A percentile compares a stretch with the other conserved stretches of the same genome.
Evolutionary conservation across 208 protist genomes (phyloP).

Genomic region (Acanthamoeba triangularis): DNA sequence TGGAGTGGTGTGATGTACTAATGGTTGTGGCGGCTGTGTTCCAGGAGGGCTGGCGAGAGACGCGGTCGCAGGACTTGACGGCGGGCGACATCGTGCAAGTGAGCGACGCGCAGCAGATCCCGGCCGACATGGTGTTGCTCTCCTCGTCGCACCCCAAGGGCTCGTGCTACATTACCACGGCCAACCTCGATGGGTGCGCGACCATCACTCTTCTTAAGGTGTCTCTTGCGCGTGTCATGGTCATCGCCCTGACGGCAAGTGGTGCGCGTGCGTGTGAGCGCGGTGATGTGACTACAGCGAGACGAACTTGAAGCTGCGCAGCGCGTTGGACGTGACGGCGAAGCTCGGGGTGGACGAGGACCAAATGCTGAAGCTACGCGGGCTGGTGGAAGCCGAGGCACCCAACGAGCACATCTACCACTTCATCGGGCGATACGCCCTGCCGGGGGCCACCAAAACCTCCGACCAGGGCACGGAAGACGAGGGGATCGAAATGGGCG

Average conservation of each 20-base stretch:
- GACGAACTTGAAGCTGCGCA: conserved; percentile 49
- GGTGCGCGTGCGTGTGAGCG: not conserved
- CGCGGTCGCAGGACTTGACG: conserved; percentile 13
- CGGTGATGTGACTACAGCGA: no score
- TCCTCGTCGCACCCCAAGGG: conserved; percentile 87
- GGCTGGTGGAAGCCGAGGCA: conserved; percentile 16
- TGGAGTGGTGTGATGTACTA: not conserved
- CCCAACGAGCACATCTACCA: conserved; percentile 73
- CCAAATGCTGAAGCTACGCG: not conserved
- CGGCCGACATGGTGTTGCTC: conserved; percentile 95
- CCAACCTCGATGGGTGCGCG: conserved; percentile 94
- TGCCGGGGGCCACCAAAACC: not conserved
- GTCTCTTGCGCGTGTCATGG: no score
- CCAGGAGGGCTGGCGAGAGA: conserved; percentile 32
- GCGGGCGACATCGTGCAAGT: conserved; percentile 60
- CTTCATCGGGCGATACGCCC: conserved; percentile 18
- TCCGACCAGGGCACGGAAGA: not conserved
- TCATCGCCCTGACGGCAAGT: not conserved
- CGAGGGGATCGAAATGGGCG: not conserved
- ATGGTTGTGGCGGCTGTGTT: not conserved
- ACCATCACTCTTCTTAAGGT: not conserved
- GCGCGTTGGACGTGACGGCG: not conserved
- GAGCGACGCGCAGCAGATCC: conserved; percentile 92
- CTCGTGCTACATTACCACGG: conserved; percentile 94
- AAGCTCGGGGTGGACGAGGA: conserved; percentile 4